Conservation (phyloP, 108 stramenopile species). For the Cyclostephanos invisitatus region DNA sequence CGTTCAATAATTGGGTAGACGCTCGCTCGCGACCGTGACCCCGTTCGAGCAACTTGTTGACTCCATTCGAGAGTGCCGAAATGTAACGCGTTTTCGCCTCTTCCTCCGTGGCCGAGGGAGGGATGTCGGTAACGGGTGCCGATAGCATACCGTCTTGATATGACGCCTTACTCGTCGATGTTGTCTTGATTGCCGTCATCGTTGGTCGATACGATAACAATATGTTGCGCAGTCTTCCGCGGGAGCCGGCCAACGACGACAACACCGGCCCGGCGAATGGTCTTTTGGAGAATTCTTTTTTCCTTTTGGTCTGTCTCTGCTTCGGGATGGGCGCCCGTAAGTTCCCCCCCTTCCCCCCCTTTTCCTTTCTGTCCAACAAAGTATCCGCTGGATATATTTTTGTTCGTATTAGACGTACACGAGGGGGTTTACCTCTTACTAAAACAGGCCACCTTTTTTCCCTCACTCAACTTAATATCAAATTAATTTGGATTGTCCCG, state of each 20-base stretch:
- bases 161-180: not conserved
- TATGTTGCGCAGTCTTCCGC: no score
- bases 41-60: constrained; percentile 46
- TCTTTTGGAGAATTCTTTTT: not conserved
- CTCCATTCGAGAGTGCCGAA: constrained; percentile 45
- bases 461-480: no score
- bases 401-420: not conserved
- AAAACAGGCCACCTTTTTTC: not conserved
- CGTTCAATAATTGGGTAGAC: constrained; percentile 43
- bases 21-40: constrained; percentile 70
- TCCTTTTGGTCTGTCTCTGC: no score
- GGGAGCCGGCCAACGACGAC: no score
- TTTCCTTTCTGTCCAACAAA: no score
- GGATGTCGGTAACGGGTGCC: not conserved
- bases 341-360: no score
- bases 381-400: not conserved
- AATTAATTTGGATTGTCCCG: not conserved
- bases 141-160: not conserved
- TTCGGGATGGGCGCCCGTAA: no score
- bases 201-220: not conserved
- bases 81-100: constrained; percentile 54
- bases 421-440: not conserved
- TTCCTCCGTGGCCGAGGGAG: constrained; percentile 33
- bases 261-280: no score
- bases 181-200: constrained; percentile 35